Conservation (phyloP, 345 rosid species). For the Citrus trifoliata region DNA sequence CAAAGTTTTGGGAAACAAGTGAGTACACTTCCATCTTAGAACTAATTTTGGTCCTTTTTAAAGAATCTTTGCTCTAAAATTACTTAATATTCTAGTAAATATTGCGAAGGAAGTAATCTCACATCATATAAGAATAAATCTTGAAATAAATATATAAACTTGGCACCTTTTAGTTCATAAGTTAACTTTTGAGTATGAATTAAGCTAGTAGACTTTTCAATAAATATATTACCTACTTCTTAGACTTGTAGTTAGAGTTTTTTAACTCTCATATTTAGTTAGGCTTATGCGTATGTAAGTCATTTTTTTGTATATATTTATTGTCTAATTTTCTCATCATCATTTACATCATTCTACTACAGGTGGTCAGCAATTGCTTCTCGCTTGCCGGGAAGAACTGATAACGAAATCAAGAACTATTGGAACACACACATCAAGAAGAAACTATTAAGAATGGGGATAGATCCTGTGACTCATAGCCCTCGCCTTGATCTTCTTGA, state of each 20-base stretch:
- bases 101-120: no score
- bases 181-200: no score
- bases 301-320: not conserved
- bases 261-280: no score
- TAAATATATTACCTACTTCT: no score
- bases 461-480: constrained; percentile 78
- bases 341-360: not conserved
- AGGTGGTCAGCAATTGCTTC: constrained; percentile 95
- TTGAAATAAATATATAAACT: no score
- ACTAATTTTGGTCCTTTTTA: no score
- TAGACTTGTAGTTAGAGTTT: no score
- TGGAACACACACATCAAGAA: constrained; percentile 93
- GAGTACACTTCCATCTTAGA: constrained; percentile 4
- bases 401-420: constrained; percentile 81
- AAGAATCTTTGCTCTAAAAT: no score
- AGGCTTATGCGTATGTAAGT: not conserved
- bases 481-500: constrained; percentile 70
- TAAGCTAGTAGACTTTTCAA: no score
- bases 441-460: constrained; percentile 68
- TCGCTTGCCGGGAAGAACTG: constrained; percentile 82
- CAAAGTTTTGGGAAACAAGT: constrained; percentile 79
- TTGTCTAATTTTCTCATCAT: constrained; percentile 3
- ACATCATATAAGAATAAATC: no score
- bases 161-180: no score
- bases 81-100: no score